Percentiles rank a stretch among this genome's conserved stretches.
Conservation (phyloP, 2,329 filamentous ascomycete species). For the Hysterium pulicare region DNA sequence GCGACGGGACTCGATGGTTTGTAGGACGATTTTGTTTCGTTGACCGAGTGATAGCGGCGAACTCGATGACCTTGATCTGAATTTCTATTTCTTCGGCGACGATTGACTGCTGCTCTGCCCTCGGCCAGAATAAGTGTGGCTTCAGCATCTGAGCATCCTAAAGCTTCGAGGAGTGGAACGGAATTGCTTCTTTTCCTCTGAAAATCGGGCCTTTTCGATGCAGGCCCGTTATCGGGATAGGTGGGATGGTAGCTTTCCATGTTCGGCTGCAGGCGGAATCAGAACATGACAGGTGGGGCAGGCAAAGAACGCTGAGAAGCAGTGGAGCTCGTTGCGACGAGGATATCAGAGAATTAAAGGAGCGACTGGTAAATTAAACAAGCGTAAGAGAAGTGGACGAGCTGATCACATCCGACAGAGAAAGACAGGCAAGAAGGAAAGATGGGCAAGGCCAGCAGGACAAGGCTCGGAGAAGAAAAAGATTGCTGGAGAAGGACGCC, state of each 20-base stretch:
- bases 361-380: background rate
- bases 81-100: constrained; percentile 17
- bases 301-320: no score
- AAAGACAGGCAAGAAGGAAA: no score
- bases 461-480: no score
- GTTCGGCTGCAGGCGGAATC: background rate
- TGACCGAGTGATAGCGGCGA: constrained; percentile 7
- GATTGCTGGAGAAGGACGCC: no score
- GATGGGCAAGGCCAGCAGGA: no score
- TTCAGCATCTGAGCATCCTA: constrained; percentile 35
- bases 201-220: background rate
- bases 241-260: background rate
- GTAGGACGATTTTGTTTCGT: background rate
- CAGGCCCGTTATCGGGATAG: background rate
- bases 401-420: no score
- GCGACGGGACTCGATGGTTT: background rate
- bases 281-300: background rate
- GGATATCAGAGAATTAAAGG: no score
- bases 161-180: constrained; percentile 29
- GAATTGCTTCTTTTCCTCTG: constrained; percentile 36
- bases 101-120: constrained; percentile 31
- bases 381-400: no score
- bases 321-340: no score
- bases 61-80: constrained; percentile 15
- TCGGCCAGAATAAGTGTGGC: constrained; percentile 34